A percentile compares a stretch with the other conserved stretches of the same genome.
Evolutionary conservation across 2,329 filamentous ascomycete genomes (phyloP).

Genomic region (Boeremia lycopersici): DNA sequence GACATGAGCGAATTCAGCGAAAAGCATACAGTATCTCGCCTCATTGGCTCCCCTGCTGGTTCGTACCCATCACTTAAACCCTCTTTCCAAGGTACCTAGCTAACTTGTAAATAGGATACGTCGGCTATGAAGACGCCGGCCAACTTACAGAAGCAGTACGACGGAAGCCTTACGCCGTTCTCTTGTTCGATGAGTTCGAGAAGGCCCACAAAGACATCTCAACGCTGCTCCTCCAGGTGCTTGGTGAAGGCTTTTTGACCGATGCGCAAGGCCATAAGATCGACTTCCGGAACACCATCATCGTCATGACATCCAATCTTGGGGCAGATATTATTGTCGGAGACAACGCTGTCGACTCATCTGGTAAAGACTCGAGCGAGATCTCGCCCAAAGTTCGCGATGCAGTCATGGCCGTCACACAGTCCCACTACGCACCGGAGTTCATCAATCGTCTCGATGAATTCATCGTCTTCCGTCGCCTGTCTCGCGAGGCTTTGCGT

Average conservation of each 20-base stretch:
- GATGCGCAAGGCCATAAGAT: constrained; percentile 96
- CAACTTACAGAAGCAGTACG: constrained; percentile 95
- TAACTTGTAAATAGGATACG: constrained; percentile 59
- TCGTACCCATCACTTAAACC: constrained; percentile 42
- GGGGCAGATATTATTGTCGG: constrained; percentile 90
- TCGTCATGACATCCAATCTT: constrained; percentile 93
- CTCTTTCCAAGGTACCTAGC: background rate
- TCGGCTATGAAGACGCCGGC: constrained; percentile 95
- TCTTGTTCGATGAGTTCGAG: constrained; percentile 97
- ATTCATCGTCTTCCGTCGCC: constrained; percentile 92
- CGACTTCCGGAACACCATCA: constrained; percentile 95
- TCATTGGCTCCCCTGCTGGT: constrained; percentile 84
- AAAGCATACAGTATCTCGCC: constrained; percentile 90
- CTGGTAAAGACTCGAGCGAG: constrained; percentile 62
- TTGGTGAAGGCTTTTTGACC: constrained; percentile 95
- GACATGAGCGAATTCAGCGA: constrained; percentile 99
- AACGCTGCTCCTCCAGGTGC: constrained; percentile 85
- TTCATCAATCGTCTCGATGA: constrained; percentile 97
- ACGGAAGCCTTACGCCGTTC: constrained; percentile 91
- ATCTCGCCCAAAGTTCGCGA: constrained; percentile 75
- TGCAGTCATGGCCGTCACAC: constrained; percentile 88
- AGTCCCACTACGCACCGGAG: constrained; percentile 78
- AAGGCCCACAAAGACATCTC: constrained; percentile 97
- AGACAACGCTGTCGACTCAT: constrained; percentile 67
- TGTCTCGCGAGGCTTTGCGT: constrained; percentile 76